phyloP scores from a whole-genome alignment of 768 basidiomycete genomes.

The Agrocybe praecox region DNA sequence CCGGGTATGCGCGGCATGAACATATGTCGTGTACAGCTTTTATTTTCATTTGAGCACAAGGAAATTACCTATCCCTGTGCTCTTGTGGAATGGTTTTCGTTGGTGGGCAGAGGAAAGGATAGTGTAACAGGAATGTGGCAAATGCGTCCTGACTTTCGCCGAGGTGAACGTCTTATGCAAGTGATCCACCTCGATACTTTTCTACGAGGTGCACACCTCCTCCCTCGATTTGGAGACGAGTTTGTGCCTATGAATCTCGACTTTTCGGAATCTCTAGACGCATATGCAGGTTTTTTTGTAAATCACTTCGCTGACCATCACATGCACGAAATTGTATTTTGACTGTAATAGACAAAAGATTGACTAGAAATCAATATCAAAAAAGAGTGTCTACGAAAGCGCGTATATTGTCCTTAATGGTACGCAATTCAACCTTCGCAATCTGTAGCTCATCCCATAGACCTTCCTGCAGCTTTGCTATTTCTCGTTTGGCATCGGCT shows the following conservation, averaged over 20 bases:
- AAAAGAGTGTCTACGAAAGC: no score
- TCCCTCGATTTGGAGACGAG: slow-evolving; percentile 24
- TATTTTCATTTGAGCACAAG: slow-evolving; percentile 24
- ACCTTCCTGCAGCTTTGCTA: no score
- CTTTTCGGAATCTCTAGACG: slow-evolving; percentile 20
- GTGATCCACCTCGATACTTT: slow-evolving; percentile 27
- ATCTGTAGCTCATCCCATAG: no score
- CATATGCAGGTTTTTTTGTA: slow-evolving; percentile 26
- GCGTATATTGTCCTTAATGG: no score
- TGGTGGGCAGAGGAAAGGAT: slow-evolving; percentile 9
- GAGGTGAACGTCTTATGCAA: slow-evolving; percentile 1
- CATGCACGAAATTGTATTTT: slow-evolving; percentile 27
- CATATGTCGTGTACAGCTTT: slow-evolving; percentile 20
- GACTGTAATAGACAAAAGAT: no score
- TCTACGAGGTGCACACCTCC: slow-evolving; percentile 28
- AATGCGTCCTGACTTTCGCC: background rate
- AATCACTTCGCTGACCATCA: slow-evolving; percentile 35
- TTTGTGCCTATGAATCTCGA: slow-evolving; percentile 22
- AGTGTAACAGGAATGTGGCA: slow-evolving; percentile 2
- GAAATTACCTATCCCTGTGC: slow-evolving; percentile 23
- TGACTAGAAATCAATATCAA: background rate
- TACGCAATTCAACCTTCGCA: no score
- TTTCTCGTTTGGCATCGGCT: no score
- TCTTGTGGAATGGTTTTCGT: slow-evolving; percentile 24
- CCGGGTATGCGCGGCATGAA: slow-evolving; percentile 23